Conservation (phyloP, 495 filamentous ascomycete species). For the Margaritispora aquatica region DNA sequence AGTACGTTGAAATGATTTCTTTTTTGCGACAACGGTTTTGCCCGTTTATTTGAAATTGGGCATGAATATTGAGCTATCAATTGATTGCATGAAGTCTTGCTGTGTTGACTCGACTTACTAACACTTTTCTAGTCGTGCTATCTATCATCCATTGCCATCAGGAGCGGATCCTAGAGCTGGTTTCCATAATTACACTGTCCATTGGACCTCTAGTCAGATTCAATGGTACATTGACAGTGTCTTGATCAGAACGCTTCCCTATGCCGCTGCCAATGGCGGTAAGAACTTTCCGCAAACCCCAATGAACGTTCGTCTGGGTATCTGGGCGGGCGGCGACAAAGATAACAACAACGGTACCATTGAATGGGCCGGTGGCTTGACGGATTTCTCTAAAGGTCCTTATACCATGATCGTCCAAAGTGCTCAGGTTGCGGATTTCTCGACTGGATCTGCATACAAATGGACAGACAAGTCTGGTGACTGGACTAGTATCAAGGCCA, state of each 20-base stretch:
- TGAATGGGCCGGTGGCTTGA: slow-evolving; percentile 75
- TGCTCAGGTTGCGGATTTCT: slow-evolving; percentile 60
- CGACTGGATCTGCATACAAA: slow-evolving; percentile 58
- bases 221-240: slow-evolving; percentile 68
- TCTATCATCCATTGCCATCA: slow-evolving; percentile 46
- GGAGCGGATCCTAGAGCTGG: slow-evolving; percentile 38
- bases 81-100: no score
- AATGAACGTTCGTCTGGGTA: slow-evolving; percentile 75
- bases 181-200: slow-evolving; percentile 78
- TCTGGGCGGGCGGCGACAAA: slow-evolving; percentile 82
- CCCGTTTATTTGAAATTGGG: no score
- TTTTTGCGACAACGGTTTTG: no score
- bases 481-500: slow-evolving; percentile 67
- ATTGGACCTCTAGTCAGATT: slow-evolving; percentile 69
- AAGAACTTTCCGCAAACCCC: slow-evolving; percentile 78
- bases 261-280: slow-evolving; percentile 55
- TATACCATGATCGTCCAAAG: slow-evolving; percentile 73
- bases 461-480: slow-evolving; percentile 61
- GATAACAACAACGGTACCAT: slow-evolving; percentile 46
- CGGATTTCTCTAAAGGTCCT: slow-evolving; percentile 62
- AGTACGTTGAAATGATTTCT: slow-evolving; percentile 21
- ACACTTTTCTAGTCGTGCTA: slow-evolving; percentile 37
- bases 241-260: slow-evolving; percentile 60
- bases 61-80: no score
- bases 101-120: no score